Conservation (phyloP, 225 moss, liverwort and hornwort species). For the Pseudisothecium myosuroides region DNA sequence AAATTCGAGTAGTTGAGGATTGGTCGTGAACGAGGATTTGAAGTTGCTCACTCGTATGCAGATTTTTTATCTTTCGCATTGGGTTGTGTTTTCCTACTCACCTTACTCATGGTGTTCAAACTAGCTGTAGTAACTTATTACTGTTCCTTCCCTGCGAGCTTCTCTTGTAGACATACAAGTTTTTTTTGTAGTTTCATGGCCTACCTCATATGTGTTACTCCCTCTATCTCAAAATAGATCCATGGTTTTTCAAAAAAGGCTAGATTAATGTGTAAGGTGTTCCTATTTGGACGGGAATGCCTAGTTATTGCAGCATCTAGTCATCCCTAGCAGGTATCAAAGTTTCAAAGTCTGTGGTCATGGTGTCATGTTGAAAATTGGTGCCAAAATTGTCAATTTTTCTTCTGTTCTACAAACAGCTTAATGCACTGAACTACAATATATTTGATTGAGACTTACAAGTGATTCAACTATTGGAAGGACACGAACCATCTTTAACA, state of each 20-base stretch:
- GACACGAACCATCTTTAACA: background rate
- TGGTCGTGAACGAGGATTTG: background rate
- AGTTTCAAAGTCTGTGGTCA: background rate
- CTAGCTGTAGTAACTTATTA: background rate
- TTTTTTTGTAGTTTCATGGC: background rate
- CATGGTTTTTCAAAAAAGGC: background rate
- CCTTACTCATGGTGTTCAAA: background rate
- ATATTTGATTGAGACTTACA: background rate
- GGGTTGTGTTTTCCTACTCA: background rate
- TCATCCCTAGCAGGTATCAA: background rate
- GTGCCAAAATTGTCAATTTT: background rate
- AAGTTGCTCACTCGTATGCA: background rate
- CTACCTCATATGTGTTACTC: background rate
- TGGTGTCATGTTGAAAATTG: background rate
- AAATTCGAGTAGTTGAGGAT: background rate
- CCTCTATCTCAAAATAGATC: background rate
- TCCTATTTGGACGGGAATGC: background rate
- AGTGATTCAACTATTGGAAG: background rate
- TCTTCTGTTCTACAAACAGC: background rate
- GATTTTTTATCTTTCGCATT: background rate
- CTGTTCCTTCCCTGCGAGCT: background rate
- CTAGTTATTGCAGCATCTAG: background rate
- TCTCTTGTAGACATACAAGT: background rate
- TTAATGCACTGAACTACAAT: background rate
- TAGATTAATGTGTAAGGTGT: background rate